phyloP scores from a whole-genome alignment of 139 green algal genomes.

The Mychonastes homosphaera region DNA sequence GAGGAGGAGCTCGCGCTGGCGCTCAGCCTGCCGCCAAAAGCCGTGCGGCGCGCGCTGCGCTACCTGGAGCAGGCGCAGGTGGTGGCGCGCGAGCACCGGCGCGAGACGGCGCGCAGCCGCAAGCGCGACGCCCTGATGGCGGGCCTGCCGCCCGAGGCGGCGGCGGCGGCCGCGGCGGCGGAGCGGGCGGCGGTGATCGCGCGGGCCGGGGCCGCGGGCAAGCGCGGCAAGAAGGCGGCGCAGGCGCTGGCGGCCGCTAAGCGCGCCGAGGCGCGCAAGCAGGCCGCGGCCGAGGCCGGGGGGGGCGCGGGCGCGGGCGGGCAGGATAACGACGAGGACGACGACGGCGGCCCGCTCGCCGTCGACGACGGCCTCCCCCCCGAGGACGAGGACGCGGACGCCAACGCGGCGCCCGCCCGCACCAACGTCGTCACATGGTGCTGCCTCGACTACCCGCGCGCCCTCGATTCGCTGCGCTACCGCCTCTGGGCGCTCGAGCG shows the following conservation, averaged over 20 bases:
- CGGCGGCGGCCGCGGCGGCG: not conserved
- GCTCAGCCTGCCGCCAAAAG: conserved; percentile 28
- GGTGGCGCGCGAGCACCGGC: conserved; percentile 26
- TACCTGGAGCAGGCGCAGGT: conserved; percentile 32
- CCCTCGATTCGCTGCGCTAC: conserved; percentile 21
- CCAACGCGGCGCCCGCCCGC: not conserved
- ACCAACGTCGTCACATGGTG: conserved; percentile 28
- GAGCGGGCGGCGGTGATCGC: not conserved
- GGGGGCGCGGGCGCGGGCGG: no score
- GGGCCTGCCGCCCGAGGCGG: not conserved
- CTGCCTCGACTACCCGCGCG: conserved; percentile 25
- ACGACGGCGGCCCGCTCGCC: not conserved
- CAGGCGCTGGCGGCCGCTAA: not conserved
- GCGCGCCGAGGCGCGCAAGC: not conserved
- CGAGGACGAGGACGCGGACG: not conserved
- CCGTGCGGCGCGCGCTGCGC: conserved; percentile 24
- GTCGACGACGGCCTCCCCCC: not conserved
- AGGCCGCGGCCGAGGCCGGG: not conserved
- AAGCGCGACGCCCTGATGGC: not conserved
- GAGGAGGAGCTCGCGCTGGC: conserved; percentile 29
- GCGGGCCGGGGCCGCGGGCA: no score
- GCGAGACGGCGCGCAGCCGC: conserved; percentile 10
- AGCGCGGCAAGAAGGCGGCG: not conserved
- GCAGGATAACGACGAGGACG: not conserved
- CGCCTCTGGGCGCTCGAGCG: conserved; percentile 11